Evolutionary conservation across 208 protist species (phyloP), one percentile per base, ranked within the genome.

Genomic region (Trypanosoma cruzi): DNA sequence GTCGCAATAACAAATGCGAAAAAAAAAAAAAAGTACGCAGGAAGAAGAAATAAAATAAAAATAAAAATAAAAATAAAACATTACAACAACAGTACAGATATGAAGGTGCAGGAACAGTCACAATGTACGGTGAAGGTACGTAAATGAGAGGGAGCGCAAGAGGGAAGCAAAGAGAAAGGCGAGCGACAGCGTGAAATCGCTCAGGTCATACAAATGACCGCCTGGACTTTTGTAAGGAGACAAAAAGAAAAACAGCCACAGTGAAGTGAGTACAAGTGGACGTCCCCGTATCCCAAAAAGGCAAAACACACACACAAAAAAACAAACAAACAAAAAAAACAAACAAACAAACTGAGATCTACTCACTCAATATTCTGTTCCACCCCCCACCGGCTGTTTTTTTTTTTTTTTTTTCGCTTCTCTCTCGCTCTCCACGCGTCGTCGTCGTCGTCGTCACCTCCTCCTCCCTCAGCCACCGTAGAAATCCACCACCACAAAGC

Each of bases 401-500:
- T 54, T 65, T 22, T 55, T 40, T 36, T 65, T n/a, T 40, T 8
- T 52, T 52, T 26, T 52, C n/a, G 8, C n/a, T 13, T 59, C 20
- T 24, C 20, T 40, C 24, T 52, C 31, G 22, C 10, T 60, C 37
- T 32, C 22, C 60, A 16, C 2, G 7, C 44, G 49, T 28, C 22
- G 5, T 5, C n/a, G n/a, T 29, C 20, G 8, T 4, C 20, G 7
- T 26, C 24, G 24, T 36, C 55, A 32, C 56, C 18, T 31, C 22
- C n/a, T n/a, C 49, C 18, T 61, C 20, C 31, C 32, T 49, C 36
- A 77, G 28, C 44, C 60, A 28, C 80, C 73, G 73, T 89, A 91
- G 20, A 95, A 74, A 52, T 91, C 86, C 24, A 95, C 31, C 3
- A 95, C 81, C 29, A 95, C 61, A 60, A 90, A 91, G 50, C 82